Conservation (phyloP, 306 rosid species). For the Prosopis cineraria region DNA sequence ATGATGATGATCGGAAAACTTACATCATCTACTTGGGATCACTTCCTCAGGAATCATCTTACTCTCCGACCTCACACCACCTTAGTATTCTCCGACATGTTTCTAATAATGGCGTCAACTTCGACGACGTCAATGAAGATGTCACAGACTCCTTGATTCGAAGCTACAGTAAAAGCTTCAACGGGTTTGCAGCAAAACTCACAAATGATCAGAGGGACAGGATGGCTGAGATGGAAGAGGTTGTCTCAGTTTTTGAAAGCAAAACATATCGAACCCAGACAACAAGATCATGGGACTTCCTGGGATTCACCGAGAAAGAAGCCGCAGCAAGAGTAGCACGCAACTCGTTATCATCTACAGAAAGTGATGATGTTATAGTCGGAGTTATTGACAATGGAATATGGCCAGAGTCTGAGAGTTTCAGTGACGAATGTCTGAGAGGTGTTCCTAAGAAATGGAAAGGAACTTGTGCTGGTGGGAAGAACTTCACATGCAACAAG, state of each 20-base stretch:
- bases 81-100: neutral
- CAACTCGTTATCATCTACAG: neutral
- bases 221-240: neutral
- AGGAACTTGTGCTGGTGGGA: neutral
- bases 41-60: neutral
- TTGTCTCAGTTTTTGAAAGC: neutral
- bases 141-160: neutral
- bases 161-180: neutral
- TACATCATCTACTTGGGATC: constrained; percentile 12
- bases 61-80: neutral
- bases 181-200: neutral
- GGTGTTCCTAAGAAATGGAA: neutral
- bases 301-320: neutral
- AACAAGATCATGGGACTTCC: constrained; percentile 11
- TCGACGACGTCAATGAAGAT: neutral
- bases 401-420: neutral
- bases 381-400: neutral
- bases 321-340: neutral
- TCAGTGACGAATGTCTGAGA: neutral
- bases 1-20: neutral
- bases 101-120: neutral
- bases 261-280: no score
- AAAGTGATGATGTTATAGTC: neutral
- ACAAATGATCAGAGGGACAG: neutral
- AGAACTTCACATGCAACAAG: neutral